Evolutionary conservation across 1,284 basidiomycete genomes (phyloP), one percentile per base, ranked within the genome.

Genomic region (Coniophora puteana): DNA sequence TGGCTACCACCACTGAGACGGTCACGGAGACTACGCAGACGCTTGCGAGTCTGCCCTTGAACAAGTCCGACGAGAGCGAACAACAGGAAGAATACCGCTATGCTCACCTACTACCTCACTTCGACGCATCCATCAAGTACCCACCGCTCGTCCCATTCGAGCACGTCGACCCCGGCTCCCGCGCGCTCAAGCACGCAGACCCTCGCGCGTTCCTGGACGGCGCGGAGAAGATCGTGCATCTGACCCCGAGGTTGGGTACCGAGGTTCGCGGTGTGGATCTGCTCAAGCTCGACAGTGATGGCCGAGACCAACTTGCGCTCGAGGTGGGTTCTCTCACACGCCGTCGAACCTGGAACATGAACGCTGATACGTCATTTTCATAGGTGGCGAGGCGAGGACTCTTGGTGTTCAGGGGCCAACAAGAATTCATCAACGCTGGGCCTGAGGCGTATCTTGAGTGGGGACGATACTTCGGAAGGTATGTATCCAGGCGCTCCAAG

Each of bases 371-470:
- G 33, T 38, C 27, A 44, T 39, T 29, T 22, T 30, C 27, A 42
- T 55, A 86, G 75, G 86, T 91, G 10, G 88, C 90, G 6, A 73
- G 82, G 47, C 71, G 89, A 34, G 90, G 90, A 16, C 65, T 93
- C 18, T 63, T 90, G 29, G 85, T 83, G 31, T 82, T 89, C 67
- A 72, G 80, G 43, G 75, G 80, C 59, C 87, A 90, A 55, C 67
- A 77, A 50, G 78, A 83, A 35, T 89, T 89, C 55, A 78, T 88
- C 44, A 74, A 89, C 57, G 59, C 70, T 48, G 77, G 74, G 3
- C 75, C 80, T 21, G 84, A 88, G n/a, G 78, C 77, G 54, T 87
- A 84, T 58, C 71, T 74, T 24, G 70, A 82, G 53, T 87, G 83
- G 77, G 84, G 83, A 20, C 62, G 68, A 13, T 68, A 83, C 56